Conservation (phyloP, 2,329 filamentous ascomycete species). For the Diaporthe capsici region DNA sequence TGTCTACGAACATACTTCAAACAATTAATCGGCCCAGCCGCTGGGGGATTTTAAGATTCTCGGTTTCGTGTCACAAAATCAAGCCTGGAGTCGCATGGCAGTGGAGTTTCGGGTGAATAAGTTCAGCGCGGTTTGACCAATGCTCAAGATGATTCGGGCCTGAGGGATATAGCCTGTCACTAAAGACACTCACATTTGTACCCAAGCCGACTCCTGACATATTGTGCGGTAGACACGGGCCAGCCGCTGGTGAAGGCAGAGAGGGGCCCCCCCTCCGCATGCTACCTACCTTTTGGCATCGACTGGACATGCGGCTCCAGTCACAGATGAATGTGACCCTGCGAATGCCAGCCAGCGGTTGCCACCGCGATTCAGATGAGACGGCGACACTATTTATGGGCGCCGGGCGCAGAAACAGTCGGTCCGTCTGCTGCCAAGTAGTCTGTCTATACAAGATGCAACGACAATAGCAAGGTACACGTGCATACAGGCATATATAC, state of each 20-base stretch:
- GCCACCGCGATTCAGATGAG: constrained; percentile 18
- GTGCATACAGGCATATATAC: constrained; percentile 16
- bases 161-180: not conserved
- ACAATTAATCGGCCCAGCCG: not conserved
- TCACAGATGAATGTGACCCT: constrained; percentile 26
- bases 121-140: constrained; percentile 17
- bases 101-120: constrained; percentile 22
- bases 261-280: not conserved
- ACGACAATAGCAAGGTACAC: not conserved
- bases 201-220: not conserved
- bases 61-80: constrained; percentile 3
- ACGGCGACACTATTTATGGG: constrained; percentile 23
- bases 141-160: not conserved
- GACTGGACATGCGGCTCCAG: constrained; percentile 24
- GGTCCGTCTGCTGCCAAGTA: constrained; percentile 21
- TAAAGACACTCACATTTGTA: not conserved
- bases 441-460: not conserved
- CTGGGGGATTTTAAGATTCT: constrained; percentile 1
- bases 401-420: constrained; percentile 18
- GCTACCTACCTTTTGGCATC: not conserved
- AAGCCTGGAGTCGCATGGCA: constrained; percentile 25
- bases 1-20: not conserved
- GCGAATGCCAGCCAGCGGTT: constrained; percentile 19
- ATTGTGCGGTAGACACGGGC: not conserved
- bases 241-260: not conserved